Percentiles rank a stretch among this genome's conserved stretches.
Evolutionary conservation across 495 filamentous ascomycete genomes (phyloP).

Genomic region (Tuber melanosporum): DNA sequence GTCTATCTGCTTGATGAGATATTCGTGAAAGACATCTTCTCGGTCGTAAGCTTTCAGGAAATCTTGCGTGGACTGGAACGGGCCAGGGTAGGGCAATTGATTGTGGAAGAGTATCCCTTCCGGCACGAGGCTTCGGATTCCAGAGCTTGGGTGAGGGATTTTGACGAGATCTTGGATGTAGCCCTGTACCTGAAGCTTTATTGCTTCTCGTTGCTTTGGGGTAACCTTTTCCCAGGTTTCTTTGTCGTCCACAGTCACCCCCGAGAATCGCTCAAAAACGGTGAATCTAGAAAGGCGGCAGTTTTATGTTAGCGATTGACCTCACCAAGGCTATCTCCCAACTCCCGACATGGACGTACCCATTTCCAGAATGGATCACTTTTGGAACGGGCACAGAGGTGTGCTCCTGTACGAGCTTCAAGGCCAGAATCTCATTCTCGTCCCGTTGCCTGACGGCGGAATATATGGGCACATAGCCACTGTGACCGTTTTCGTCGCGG

Average conservation of each 20-base stretch:
- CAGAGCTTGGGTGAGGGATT: slow-evolving; percentile 15
- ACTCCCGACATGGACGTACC: not conserved
- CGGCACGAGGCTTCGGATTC: slow-evolving; percentile 8
- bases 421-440: slow-evolving; percentile 18
- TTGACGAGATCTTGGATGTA: slow-evolving; percentile 6
- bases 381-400: slow-evolving; percentile 10
- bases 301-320: not conserved
- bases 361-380: slow-evolving; percentile 9
- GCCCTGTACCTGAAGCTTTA: slow-evolving; percentile 9
- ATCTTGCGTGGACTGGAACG: slow-evolving; percentile 11
- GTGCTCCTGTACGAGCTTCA: slow-evolving; percentile 6
- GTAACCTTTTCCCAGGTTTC: slow-evolving; percentile 8
- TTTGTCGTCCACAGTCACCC: slow-evolving; percentile 8
- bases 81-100: slow-evolving; percentile 11
- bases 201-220: not conserved
- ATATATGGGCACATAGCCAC: slow-evolving; percentile 10
- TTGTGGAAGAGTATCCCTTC: slow-evolving; percentile 8
- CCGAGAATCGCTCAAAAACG: slow-evolving; percentile 12
- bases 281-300: slow-evolving; percentile 5
- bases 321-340: not conserved
- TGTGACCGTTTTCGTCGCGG: not conserved
- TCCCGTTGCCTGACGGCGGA: slow-evolving; percentile 9
- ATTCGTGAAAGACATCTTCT: not conserved
- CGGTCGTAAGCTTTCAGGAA: slow-evolving; percentile 3
- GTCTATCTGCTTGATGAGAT: slow-evolving; percentile 5